A percentile compares a stretch with the other conserved stretches of the same genome.
phyloP scores from a whole-genome alignment of 108 stramenopile species.

The Epipyxis sp. region DNA sequence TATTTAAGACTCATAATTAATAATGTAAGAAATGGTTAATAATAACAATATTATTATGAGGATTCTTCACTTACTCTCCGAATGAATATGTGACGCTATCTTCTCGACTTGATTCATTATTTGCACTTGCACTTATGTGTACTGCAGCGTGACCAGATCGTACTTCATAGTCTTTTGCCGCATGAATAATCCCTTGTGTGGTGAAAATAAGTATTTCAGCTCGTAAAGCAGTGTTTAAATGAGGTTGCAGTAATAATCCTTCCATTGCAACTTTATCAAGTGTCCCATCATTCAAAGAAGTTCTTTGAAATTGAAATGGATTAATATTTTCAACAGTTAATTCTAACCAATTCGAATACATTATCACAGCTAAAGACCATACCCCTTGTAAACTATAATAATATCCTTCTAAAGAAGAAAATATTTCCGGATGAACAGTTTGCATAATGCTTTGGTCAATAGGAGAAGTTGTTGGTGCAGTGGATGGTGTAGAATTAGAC shows the following conservation, averaged over 20 bases:
- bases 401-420: neutral
- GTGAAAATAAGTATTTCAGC: conserved; percentile 35
- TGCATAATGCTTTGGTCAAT: too few species aligned
- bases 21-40: too few species aligned
- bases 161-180: neutral
- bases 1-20: too few species aligned
- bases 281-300: neutral
- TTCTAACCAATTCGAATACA: neutral
- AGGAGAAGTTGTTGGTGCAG: too few species aligned
- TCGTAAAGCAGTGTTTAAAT: conserved; percentile 37
- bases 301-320: neutral
- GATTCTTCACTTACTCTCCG: too few species aligned
- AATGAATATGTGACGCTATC: too few species aligned
- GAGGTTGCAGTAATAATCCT: conserved; percentile 10
- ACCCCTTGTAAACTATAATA: neutral
- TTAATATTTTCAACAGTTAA: neutral
- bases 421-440: too few species aligned
- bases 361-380: neutral
- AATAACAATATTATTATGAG: too few species aligned
- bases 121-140: too few species aligned
- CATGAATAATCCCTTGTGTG: conserved; percentile 29
- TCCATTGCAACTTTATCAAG: neutral
- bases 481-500: too few species aligned
- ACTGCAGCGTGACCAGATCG: too few species aligned
- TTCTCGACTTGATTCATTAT: too few species aligned